Evolutionary conservation across 179 eudicot genomes (phyloP).

Genomic region (Silene vulgaris): DNA sequence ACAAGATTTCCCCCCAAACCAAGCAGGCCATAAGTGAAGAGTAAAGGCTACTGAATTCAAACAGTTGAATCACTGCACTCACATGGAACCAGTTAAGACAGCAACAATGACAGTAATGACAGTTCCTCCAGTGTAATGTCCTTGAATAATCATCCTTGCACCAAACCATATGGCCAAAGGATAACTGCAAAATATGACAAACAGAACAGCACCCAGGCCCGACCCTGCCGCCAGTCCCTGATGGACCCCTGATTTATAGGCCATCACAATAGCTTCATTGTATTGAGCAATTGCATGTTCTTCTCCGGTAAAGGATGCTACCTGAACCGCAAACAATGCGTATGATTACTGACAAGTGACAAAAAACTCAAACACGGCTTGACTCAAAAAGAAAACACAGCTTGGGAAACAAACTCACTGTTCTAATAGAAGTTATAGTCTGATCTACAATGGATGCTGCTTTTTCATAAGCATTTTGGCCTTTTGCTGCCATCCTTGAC

Average conservation of each 20-base stretch:
- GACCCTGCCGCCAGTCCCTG: slow-evolving; percentile 33
- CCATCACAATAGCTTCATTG: slow-evolving; percentile 32
- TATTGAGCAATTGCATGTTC: slow-evolving; percentile 30
- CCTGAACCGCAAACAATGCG: slow-evolving; percentile 14
- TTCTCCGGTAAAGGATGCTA: slow-evolving; percentile 41
- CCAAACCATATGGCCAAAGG: slow-evolving; percentile 41
- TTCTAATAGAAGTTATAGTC: slow-evolving; percentile 63
- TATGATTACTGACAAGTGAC: background rate
- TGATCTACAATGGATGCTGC: slow-evolving; percentile 62
- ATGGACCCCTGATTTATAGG: slow-evolving; percentile 32
- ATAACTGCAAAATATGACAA: slow-evolving; percentile 30
- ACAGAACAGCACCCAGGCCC: slow-evolving; percentile 29
- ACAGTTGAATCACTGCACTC: slow-evolving; percentile 14
- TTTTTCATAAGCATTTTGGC: slow-evolving; percentile 48
- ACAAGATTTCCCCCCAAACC: background rate
- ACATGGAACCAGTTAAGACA: slow-evolving; percentile 37
- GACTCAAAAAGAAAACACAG: background rate
- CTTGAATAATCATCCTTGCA: slow-evolving; percentile 28
- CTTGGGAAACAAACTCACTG: slow-evolving; percentile 35
- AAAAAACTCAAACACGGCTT: background rate
- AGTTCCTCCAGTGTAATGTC: slow-evolving; percentile 30
- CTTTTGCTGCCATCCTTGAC: slow-evolving; percentile 38
- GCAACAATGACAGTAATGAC: slow-evolving; percentile 36
- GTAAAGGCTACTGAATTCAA: background rate
- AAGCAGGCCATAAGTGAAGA: background rate